A percentile compares a stretch with the other conserved stretches of the same genome.
Evolutionary conservation across 768 basidiomycete genomes (phyloP).

Genomic region (Leccinum truebloodii): DNA sequence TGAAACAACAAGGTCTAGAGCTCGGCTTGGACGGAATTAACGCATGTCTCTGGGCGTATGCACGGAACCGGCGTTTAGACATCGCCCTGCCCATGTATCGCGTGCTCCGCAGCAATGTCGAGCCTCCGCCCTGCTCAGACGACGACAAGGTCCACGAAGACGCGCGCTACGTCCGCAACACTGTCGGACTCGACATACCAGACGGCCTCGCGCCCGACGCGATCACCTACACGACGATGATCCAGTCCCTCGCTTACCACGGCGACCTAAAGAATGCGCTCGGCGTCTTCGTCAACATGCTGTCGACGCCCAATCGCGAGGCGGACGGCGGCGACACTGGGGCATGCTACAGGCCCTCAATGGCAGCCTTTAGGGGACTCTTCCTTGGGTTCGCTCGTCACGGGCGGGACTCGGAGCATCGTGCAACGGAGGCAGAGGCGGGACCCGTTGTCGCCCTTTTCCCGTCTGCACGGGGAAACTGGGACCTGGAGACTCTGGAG

Average conservation of each 20-base stretch:
- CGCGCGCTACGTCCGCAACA: slow-evolving; percentile 40
- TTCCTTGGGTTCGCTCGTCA: slow-evolving; percentile 76
- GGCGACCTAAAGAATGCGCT: slow-evolving; percentile 63
- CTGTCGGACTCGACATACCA: slow-evolving; percentile 47
- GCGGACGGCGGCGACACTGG: slow-evolving; percentile 27
- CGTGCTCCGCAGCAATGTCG: slow-evolving; percentile 54
- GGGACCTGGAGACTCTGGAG: slow-evolving; percentile 60
- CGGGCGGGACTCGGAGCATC: slow-evolving; percentile 35
- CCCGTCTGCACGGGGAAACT: slow-evolving; percentile 30
- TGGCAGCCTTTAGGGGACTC: slow-evolving; percentile 64
- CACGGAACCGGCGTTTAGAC: slow-evolving; percentile 50
- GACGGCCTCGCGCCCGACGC: slow-evolving; percentile 53
- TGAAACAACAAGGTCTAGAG: slow-evolving; percentile 50
- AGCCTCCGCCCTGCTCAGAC: slow-evolving; percentile 37
- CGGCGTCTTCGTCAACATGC: slow-evolving; percentile 66
- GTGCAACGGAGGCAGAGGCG: neutral
- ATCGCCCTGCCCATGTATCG: slow-evolving; percentile 64
- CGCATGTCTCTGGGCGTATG: slow-evolving; percentile 70
- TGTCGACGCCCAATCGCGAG: slow-evolving; percentile 45
- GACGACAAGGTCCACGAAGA: slow-evolving; percentile 40
- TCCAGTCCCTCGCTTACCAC: slow-evolving; percentile 71
- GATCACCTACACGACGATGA: slow-evolving; percentile 65
- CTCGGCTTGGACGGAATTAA: slow-evolving; percentile 70
- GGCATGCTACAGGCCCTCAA: slow-evolving; percentile 42
- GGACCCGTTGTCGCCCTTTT: slow-evolving; percentile 8